A percentile compares a stretch with the other conserved stretches of the same genome.
Conservation (phyloP, 2,329 filamentous ascomycete species). For the Tolypocladium endophyticum region DNA sequence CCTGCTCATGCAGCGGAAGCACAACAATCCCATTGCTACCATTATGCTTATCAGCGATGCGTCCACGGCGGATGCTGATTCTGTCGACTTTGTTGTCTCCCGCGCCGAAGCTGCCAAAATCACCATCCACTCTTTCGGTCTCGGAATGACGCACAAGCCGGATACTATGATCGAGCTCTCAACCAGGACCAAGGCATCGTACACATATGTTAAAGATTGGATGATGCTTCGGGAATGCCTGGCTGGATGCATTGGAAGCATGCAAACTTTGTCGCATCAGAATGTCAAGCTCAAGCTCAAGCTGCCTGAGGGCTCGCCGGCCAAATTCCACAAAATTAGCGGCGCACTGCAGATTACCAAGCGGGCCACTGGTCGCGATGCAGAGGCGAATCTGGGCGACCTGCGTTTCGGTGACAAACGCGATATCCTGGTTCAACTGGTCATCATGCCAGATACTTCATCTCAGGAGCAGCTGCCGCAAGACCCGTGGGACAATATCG, state of each 20-base stretch:
- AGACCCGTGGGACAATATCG: slow-evolving; percentile 94
- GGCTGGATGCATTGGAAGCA: slow-evolving; percentile 80
- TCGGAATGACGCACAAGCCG: slow-evolving; percentile 94
- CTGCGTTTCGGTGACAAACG: slow-evolving; percentile 89
- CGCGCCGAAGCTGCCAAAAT: slow-evolving; percentile 96
- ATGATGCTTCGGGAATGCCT: slow-evolving; percentile 99
- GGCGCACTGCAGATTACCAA: slow-evolving; percentile 94
- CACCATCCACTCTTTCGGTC: slow-evolving; percentile 89
- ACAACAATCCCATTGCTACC: slow-evolving; percentile 87
- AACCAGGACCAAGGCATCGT: slow-evolving; percentile 88
- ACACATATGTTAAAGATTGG: slow-evolving; percentile 99
- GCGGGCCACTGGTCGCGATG: slow-evolving; percentile 86
- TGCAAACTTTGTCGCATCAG: slow-evolving; percentile 94
- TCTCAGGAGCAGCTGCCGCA: slow-evolving; percentile 78
- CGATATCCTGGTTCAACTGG: slow-evolving; percentile 88
- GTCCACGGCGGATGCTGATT: slow-evolving; percentile 85
- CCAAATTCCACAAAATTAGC: slow-evolving; percentile 97
- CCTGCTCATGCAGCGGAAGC: slow-evolving; percentile 92
- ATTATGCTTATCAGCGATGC: slow-evolving; percentile 97
- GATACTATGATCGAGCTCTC: slow-evolving; percentile 98
- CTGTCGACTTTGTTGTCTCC: slow-evolving; percentile 95
- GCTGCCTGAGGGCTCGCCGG: slow-evolving; percentile 88
- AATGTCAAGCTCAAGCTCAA: slow-evolving; percentile 94
- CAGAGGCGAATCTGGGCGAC: slow-evolving; percentile 85
- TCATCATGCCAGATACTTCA: slow-evolving; percentile 77